Evolutionary conservation across 2,329 filamentous ascomycete genomes (phyloP).

Genomic region (Arthrocladium fulminans): DNA sequence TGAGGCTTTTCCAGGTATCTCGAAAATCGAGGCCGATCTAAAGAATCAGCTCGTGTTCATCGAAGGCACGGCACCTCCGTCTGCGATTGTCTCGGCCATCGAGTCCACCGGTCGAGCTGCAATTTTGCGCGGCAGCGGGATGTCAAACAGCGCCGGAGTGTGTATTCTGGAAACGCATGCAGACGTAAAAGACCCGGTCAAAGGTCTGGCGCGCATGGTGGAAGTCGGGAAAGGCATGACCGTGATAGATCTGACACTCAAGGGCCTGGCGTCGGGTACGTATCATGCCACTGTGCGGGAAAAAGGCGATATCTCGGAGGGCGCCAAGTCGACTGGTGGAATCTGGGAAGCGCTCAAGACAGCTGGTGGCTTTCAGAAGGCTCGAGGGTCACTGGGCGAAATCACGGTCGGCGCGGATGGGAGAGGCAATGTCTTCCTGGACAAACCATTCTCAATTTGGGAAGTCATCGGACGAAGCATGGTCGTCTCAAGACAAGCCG

Average conservation of each 20-base stretch:
- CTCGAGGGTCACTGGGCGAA: conserved; percentile 61
- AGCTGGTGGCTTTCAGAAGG: conserved; percentile 31
- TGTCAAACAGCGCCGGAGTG: conserved; percentile 82
- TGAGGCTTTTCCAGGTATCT: conserved; percentile 52
- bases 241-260: conserved; percentile 77
- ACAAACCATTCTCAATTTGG: conserved; percentile 80
- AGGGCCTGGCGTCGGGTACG: conserved; percentile 67
- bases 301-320: conserved; percentile 75
- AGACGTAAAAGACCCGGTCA: conserved; percentile 57
- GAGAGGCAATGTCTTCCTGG: conserved; percentile 69
- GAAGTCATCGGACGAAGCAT: conserved; percentile 92
- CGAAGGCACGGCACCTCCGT: conserved; percentile 82
- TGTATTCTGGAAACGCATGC: conserved; percentile 89
- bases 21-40: conserved; percentile 72
- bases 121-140: conserved; percentile 81
- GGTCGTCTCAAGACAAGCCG: conserved; percentile 65
- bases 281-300: conserved; percentile 81
- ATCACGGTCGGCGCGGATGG: conserved; percentile 69
- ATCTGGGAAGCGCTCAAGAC: conserved; percentile 59
- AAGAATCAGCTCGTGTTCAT: conserved; percentile 75
- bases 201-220: conserved; percentile 86
- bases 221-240: conserved; percentile 72
- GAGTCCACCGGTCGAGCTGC: conserved; percentile 86
- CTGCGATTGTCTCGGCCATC: conserved; percentile 78
- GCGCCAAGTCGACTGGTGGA: conserved; percentile 71